A percentile compares a stretch with the other conserved stretches of the same genome.
phyloP scores from a whole-genome alignment of 2,329 filamentous ascomycete genomes.

The Colletotrichum brevisporum region DNA sequence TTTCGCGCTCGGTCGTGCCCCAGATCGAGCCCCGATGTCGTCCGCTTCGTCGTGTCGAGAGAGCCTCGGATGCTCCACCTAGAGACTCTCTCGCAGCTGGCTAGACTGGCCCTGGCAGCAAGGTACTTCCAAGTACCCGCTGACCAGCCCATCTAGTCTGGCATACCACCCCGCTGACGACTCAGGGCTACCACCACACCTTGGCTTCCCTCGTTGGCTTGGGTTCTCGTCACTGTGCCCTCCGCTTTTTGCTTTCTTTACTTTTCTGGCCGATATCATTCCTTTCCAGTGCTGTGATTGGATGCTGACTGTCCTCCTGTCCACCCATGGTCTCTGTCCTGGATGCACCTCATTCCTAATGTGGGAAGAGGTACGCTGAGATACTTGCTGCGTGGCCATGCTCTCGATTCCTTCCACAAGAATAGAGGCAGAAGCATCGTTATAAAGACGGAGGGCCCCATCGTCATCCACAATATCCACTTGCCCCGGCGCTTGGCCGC shows the following conservation, averaged over 20 bases:
- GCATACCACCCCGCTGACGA: slow-evolving; percentile 34
- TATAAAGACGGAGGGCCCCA: slow-evolving; percentile 33
- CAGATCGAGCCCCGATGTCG: slow-evolving; percentile 29
- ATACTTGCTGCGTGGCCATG: slow-evolving; percentile 35
- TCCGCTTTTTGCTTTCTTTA: slow-evolving; percentile 34
- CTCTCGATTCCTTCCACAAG: slow-evolving; percentile 33
- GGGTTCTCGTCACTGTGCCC: slow-evolving; percentile 20
- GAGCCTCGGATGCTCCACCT: slow-evolving; percentile 31
- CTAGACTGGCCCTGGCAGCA: slow-evolving; percentile 26
- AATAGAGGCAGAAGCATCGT: slow-evolving; percentile 28
- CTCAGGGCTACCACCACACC: slow-evolving; percentile 20
- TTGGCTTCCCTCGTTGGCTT: slow-evolving; percentile 27
- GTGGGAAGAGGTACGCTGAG: slow-evolving; percentile 32
- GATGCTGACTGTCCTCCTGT: not conserved
- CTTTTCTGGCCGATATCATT: slow-evolving; percentile 32
- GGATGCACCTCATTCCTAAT: slow-evolving; percentile 38
- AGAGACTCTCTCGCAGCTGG: slow-evolving; percentile 17
- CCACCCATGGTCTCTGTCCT: slow-evolving; percentile 30
- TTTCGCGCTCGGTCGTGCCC: slow-evolving; percentile 21
- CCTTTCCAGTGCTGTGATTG: slow-evolving; percentile 26
- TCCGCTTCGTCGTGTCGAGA: slow-evolving; percentile 23
- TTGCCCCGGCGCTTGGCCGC: slow-evolving; percentile 33
- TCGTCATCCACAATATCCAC: slow-evolving; percentile 36
- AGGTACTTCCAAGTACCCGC: slow-evolving; percentile 32
- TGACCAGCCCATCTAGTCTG: slow-evolving; percentile 7